phyloP scores from a whole-genome alignment of 305 asterid species.

The Fraxinus dipetala region DNA sequence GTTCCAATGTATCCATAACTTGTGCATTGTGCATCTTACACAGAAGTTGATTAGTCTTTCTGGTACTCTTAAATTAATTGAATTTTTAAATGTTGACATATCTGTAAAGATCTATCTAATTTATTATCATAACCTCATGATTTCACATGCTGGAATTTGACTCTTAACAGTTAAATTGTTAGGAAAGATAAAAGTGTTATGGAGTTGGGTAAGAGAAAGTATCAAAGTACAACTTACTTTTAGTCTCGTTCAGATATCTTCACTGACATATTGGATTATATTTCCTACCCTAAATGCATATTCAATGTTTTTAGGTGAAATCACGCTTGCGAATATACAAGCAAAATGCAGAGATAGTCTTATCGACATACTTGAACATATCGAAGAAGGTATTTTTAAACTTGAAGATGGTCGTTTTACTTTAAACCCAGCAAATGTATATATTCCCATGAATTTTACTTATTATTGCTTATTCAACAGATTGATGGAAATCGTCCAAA shows the following conservation, averaged over 20 bases:
- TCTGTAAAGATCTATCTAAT: not conserved
- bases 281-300: not conserved
- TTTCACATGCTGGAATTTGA: not conserved
- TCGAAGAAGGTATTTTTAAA: conserved; percentile 53
- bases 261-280: conserved; percentile 9
- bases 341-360: conserved; percentile 63
- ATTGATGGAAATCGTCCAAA: conserved; percentile 76
- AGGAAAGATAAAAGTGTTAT: not conserved
- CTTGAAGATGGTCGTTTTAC: conserved; percentile 9
- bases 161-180: not conserved
- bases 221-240: not conserved
- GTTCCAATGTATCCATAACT: not conserved
- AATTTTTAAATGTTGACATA: not conserved
- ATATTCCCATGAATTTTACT: conserved; percentile 17
- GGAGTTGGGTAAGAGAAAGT: not conserved
- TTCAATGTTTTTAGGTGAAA: conserved; percentile 55
- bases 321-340: conserved; percentile 75
- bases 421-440: conserved; percentile 12
- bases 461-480: conserved; percentile 37
- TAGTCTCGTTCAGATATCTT: conserved; percentile 21
- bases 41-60: not conserved
- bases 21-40: not conserved
- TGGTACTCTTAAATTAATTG: not conserved
- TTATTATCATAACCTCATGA: not conserved
- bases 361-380: conserved; percentile 55